Evolutionary conservation across 1,284 basidiomycete genomes (phyloP).

Genomic region (Tylopilus orsonianus): DNA sequence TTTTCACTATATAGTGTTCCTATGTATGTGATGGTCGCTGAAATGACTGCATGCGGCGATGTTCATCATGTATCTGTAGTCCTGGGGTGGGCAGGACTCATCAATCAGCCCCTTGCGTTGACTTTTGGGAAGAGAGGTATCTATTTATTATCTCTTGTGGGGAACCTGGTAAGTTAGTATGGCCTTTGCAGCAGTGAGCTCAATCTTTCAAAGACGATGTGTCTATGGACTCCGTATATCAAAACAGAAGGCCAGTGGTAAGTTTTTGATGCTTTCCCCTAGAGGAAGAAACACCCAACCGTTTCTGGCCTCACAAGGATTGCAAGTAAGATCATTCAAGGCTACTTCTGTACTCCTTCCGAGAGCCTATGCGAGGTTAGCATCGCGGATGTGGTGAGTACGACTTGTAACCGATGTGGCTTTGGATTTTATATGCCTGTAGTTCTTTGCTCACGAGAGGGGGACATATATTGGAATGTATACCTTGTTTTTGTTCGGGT

Average conservation of each 20-base stretch:
- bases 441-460: conserved; percentile 20
- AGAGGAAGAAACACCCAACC: background rate
- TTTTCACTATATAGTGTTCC: conserved; percentile 12
- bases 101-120: conserved; percentile 19
- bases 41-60: too few relatives aligned
- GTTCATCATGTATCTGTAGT: conserved; percentile 5
- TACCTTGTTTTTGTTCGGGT: conserved; percentile 19
- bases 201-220: conserved; percentile 8
- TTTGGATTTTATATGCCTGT: background rate
- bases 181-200: too few relatives aligned
- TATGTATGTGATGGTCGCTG: conserved; percentile 10
- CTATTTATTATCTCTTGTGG: conserved; percentile 15
- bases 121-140: conserved; percentile 19
- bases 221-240: conserved; percentile 18
- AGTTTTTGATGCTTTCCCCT: background rate
- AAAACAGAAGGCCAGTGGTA: conserved; percentile 18
- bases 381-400: conserved; percentile 15
- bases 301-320: conserved; percentile 7
- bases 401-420: background rate
- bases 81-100: conserved; percentile 18
- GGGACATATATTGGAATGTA: conserved; percentile 19
- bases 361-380: conserved; percentile 21
- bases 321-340: conserved; percentile 19
- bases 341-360: conserved; percentile 19
- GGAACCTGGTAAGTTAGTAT: conserved; percentile 8